These are phyloP conservation scores for Crassisporium funariophilum DNA, from an alignment of 768 basidiomycete species.

Conservation along the genomic window DNA sequence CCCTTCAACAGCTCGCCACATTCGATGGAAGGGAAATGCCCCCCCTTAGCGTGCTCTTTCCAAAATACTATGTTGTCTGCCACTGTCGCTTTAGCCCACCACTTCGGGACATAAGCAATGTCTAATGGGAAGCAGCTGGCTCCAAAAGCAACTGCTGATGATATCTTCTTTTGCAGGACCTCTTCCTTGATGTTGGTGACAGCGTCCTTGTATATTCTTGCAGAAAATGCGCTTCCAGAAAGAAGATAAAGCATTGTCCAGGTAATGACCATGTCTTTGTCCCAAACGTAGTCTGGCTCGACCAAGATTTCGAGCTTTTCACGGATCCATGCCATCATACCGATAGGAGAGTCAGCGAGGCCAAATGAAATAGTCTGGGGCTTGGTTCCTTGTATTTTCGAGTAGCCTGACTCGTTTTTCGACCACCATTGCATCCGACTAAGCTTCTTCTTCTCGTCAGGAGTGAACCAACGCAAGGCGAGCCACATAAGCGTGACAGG, in stretches of 20 bases:
- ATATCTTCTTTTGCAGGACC: slow-evolving; percentile 22
- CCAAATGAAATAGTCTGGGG: slow-evolving; percentile 49
- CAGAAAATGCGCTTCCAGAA: slow-evolving; percentile 34
- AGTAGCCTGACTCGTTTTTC: slow-evolving; percentile 37
- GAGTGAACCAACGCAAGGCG: slow-evolving; percentile 31
- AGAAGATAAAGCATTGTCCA: slow-evolving; percentile 43
- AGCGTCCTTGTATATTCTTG: slow-evolving; percentile 36
- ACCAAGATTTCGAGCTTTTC: slow-evolving; percentile 36
- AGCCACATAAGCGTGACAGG: slow-evolving; percentile 27
- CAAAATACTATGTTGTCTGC: slow-evolving; percentile 44
- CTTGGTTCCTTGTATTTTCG: slow-evolving; percentile 38
- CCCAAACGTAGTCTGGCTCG: slow-evolving; percentile 29
- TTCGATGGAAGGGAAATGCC: slow-evolving; percentile 50
- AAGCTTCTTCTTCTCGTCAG: slow-evolving; percentile 32
- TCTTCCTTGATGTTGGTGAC: slow-evolving; percentile 13
- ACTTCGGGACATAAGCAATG: slow-evolving; percentile 31
- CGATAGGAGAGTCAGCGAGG: slow-evolving; percentile 53
- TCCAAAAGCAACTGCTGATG: slow-evolving; percentile 38
- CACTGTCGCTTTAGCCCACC: slow-evolving; percentile 43
- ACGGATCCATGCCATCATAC: slow-evolving; percentile 48
- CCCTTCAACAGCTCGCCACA: slow-evolving; percentile 37
- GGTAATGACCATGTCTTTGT: slow-evolving; percentile 34
- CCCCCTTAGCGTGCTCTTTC: slow-evolving; percentile 42
- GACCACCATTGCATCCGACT: slow-evolving; percentile 30
- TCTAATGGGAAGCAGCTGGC: slow-evolving; percentile 46